A percentile compares a stretch with the other conserved stretches of the same genome.
These are phyloP conservation scores for Tuber melanosporum DNA, from an alignment of 495 filamentous ascomycete species.

Conservation along the genomic window DNA sequence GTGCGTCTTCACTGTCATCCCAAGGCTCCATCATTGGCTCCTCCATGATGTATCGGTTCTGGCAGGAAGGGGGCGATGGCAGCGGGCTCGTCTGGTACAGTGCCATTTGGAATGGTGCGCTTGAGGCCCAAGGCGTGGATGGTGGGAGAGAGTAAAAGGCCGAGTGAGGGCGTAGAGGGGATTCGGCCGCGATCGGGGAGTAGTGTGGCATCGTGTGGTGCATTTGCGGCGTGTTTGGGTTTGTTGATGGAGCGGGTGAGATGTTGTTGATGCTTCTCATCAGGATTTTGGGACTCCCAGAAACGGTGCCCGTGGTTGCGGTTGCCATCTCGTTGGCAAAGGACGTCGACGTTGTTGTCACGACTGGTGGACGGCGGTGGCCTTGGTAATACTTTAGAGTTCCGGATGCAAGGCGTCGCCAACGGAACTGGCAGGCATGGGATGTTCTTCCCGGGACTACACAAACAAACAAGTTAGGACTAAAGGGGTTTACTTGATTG, in stretches of 20 bases:
- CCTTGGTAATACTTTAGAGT: conserved; percentile 43
- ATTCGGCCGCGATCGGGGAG: conserved; percentile 30
- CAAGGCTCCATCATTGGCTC: conserved; percentile 27
- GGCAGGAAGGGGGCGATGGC: conserved; percentile 38
- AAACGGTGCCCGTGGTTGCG: conserved; percentile 33
- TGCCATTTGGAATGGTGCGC: neutral
- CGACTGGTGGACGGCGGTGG: conserved; percentile 40
- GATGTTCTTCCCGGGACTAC: conserved; percentile 39
- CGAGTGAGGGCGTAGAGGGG: conserved; percentile 30
- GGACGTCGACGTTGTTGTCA: conserved; percentile 41
- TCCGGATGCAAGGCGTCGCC: conserved; percentile 41
- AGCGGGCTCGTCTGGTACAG: conserved; percentile 39
- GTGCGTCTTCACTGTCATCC: conserved; percentile 36
- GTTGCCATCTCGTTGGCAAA: conserved; percentile 42
- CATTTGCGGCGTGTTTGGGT: conserved; percentile 36
- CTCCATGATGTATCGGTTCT: conserved; percentile 28
- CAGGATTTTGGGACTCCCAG: conserved; percentile 34
- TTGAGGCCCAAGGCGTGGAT: conserved; percentile 13
- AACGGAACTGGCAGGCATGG: conserved; percentile 42
- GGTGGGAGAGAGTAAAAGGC: conserved; percentile 3
- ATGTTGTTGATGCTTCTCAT: conserved; percentile 37
- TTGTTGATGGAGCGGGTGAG: conserved; percentile 36
- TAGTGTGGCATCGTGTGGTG: conserved; percentile 39
- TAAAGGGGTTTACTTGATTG: conserved; percentile 11
- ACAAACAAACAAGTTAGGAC: conserved; percentile 22